Evolutionary conservation across 2,329 filamentous ascomycete species (phyloP).

Genomic region (Orbilia javanica): DNA sequence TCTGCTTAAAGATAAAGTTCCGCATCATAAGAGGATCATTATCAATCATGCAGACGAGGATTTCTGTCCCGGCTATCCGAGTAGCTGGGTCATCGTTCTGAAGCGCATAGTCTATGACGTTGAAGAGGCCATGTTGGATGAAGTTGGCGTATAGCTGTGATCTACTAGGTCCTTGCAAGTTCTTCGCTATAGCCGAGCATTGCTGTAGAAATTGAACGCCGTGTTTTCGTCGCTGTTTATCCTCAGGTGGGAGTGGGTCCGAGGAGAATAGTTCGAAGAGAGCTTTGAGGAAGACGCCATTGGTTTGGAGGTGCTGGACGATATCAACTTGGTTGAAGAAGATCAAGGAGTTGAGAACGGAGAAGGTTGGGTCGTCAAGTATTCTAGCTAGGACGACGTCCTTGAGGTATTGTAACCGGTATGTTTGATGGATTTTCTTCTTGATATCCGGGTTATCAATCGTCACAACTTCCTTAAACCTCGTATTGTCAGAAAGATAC

Average conservation of each 20-base stretch:
- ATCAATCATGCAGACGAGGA: constrained; percentile 92
- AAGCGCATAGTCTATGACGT: constrained; percentile 91
- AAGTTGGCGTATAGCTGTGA: constrained; percentile 90
- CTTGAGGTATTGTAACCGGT: constrained; percentile 94
- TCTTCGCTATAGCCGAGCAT: constrained; percentile 94
- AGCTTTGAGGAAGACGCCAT: constrained; percentile 81
- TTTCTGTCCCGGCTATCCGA: constrained; percentile 91
- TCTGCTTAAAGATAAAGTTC: constrained; percentile 89
- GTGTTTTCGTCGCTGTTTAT: constrained; percentile 79
- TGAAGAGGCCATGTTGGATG: constrained; percentile 84
- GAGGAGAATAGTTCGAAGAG: constrained; percentile 84
- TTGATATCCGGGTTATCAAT: constrained; percentile 86
- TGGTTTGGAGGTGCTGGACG: constrained; percentile 90
- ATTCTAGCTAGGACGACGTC: constrained; percentile 98
- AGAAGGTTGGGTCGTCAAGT: constrained; percentile 96
- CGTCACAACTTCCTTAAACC: constrained; percentile 95
- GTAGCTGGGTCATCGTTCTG: constrained; percentile 86
- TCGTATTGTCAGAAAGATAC: constrained; percentile 87
- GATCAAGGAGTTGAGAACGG: constrained; percentile 95
- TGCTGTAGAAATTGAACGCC: constrained; percentile 97
- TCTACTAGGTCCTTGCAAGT: constrained; percentile 84
- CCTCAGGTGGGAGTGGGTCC: constrained; percentile 59
- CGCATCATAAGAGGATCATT: constrained; percentile 96
- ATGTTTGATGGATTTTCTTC: constrained; percentile 95
- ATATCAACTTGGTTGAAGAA: constrained; percentile 99